Conservation (phyloP, 2,329 filamentous ascomycete genomes). For the Diaporthe velutina region DNA sequence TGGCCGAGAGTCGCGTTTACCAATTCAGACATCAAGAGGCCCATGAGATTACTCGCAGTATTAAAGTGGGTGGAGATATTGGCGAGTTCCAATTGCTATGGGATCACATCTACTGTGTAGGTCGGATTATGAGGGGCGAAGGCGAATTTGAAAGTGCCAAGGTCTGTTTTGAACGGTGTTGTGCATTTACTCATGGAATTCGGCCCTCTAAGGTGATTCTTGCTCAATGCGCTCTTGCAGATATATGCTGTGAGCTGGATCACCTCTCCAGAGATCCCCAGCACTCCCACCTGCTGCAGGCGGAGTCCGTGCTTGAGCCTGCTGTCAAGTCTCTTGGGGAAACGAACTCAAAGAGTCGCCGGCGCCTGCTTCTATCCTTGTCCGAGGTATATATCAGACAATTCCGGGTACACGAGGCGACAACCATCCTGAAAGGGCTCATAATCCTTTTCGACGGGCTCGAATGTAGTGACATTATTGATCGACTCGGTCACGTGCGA, state of each 20-base stretch:
- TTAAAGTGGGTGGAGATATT: neutral
- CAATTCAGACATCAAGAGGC: neutral
- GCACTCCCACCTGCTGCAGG: neutral
- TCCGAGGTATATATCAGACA: slow-evolving; percentile 7
- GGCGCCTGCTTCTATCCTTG: neutral
- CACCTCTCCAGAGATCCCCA: slow-evolving; percentile 1
- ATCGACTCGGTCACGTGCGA: slow-evolving; percentile 4
- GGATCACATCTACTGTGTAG: slow-evolving; percentile 9
- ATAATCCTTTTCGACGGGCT: neutral
- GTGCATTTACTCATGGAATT: neutral
- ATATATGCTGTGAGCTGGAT: slow-evolving; percentile 7
- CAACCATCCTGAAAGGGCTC: neutral
- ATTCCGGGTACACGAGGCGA: neutral
- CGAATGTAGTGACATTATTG: neutral
- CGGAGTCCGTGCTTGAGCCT: neutral
- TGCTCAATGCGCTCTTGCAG: neutral
- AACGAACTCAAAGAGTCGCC: neutral
- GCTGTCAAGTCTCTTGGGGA: neutral
- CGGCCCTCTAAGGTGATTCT: neutral
- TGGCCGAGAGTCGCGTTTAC: neutral
- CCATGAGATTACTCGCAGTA: neutral
- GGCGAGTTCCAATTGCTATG: neutral
- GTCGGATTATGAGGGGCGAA: neutral
- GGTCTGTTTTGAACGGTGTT: slow-evolving; percentile 3
- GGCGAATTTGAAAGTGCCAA: slow-evolving; percentile 3